phyloP scores from a whole-genome alignment of 805 yeast genomes.

The Dipodascus albidus region DNA sequence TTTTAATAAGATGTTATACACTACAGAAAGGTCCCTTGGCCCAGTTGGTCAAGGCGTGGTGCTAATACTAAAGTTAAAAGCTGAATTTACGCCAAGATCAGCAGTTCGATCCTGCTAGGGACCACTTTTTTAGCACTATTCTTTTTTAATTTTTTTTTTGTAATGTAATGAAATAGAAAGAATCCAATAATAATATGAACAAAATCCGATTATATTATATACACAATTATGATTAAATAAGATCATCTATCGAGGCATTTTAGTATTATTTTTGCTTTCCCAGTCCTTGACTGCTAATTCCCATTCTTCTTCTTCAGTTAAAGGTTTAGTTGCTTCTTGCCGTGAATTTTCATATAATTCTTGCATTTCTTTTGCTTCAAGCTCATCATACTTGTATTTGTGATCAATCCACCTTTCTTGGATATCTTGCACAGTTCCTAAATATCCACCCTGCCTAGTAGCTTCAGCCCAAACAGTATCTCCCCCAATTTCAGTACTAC shows the following conservation, averaged over 20 bases:
- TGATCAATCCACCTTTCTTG: conserved; percentile 95
- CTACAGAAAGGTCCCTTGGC: neutral
- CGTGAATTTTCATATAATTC: conserved; percentile 2
- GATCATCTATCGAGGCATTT: too few relatives aligned
- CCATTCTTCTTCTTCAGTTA: conserved; percentile 53
- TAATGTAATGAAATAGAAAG: too few relatives aligned
- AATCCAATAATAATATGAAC: too few relatives aligned
- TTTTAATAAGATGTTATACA: too few relatives aligned
- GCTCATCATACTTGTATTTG: conserved; percentile 64
- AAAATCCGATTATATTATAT: too few relatives aligned
- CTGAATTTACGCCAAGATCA: conserved; percentile 31
- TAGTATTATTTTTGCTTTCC: conserved; percentile 33
- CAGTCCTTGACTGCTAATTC: conserved; percentile 49
- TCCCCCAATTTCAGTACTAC: conserved; percentile 91
- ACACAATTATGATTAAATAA: too few relatives aligned
- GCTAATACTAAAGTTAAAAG: neutral
- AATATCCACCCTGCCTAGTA: conserved; percentile 53
- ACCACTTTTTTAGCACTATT: conserved; percentile 15
- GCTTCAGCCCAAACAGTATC: conserved; percentile 98
- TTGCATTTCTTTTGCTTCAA: conserved; percentile 36
- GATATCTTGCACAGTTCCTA: conserved; percentile 47
- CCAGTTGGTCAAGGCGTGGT: neutral
- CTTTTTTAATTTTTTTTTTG: neutral
- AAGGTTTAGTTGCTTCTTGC: neutral
- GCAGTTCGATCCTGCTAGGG: conserved; percentile 34